Conservation (phyloP, 352 stramenopile genomes). For the Phytophthora sojae region DNA sequence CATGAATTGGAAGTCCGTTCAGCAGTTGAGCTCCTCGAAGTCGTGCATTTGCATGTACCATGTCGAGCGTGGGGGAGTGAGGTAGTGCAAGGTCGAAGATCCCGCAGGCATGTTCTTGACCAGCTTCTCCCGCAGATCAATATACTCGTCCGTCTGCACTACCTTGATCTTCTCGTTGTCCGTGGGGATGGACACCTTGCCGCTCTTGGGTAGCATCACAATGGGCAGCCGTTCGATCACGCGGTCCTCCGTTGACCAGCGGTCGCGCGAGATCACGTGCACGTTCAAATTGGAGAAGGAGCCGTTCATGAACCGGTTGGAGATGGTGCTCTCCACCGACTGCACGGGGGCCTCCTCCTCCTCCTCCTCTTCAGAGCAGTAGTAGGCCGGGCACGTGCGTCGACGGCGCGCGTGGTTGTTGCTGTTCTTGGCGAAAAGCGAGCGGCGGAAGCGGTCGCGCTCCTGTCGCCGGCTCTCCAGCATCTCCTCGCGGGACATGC, state of each 20-base stretch:
- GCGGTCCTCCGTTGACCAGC: constrained; percentile 73
- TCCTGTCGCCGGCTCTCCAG: constrained; percentile 71
- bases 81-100: constrained; percentile 43
- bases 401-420: constrained; percentile 27
- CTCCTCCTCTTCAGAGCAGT: constrained; percentile 76
- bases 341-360: constrained; percentile 60
- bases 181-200: constrained; percentile 67
- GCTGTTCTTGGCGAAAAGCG: constrained; percentile 57
- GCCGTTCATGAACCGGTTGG: constrained; percentile 83
- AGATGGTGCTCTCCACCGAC: constrained; percentile 84
- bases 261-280: constrained; percentile 75
- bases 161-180: constrained; percentile 86
- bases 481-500: constrained; percentile 75
- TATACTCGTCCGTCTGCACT: constrained; percentile 69
- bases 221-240: constrained; percentile 71
- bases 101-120: constrained; percentile 50
- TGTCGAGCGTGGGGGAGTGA: constrained; percentile 80
- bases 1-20: constrained; percentile 5
- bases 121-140: constrained; percentile 69
- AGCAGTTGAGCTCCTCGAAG: constrained; percentile 73
- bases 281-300: constrained; percentile 81
- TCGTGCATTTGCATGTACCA: constrained; percentile 88
- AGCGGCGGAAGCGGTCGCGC: constrained; percentile 73
- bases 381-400: constrained; percentile 55
- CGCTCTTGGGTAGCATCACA: constrained; percentile 72